These are phyloP conservation scores for Tieghemostelium lacteum DNA, from an alignment of 78 protist genomes.

Conservation along the genomic window DNA sequence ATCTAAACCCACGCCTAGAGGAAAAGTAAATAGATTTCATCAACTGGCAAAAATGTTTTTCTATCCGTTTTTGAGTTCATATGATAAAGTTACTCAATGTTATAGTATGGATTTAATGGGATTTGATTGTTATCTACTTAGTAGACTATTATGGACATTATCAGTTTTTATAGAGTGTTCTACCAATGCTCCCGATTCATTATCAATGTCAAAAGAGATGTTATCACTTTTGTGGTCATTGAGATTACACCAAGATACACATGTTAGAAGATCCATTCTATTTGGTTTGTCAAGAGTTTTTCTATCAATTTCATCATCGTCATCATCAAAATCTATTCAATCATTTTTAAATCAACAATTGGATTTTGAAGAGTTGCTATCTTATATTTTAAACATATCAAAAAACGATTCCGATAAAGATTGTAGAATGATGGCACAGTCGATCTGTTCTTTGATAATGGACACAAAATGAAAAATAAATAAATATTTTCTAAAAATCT, in stretches of 20 bases:
- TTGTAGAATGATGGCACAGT: slow-evolving; percentile 55
- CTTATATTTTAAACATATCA: slow-evolving; percentile 18
- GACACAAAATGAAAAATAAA: not conserved
- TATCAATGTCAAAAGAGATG: slow-evolving; percentile 28
- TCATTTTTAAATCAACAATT: slow-evolving; percentile 29
- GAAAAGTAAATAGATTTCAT: slow-evolving; percentile 22
- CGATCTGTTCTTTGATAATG: not conserved
- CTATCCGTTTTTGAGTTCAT: slow-evolving; percentile 31
- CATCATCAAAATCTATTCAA: too few species aligned
- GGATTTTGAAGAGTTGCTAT: slow-evolving; percentile 40
- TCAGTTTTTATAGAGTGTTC: slow-evolving; percentile 61
- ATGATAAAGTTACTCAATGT: slow-evolving; percentile 58
- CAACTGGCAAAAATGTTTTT: slow-evolving; percentile 17
- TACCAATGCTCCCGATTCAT: slow-evolving; percentile 12
- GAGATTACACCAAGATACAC: slow-evolving; percentile 18
- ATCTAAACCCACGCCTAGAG: not conserved
- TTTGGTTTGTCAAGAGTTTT: slow-evolving; percentile 47
- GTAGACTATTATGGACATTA: slow-evolving; percentile 21
- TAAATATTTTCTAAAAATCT: too few species aligned
- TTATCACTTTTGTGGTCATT: slow-evolving; percentile 23
- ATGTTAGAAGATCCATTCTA: slow-evolving; percentile 26
- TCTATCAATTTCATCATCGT: not conserved
- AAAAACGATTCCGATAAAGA: slow-evolving; percentile 64
- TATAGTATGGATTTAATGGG: slow-evolving; percentile 20
- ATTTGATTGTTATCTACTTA: slow-evolving; percentile 16